A percentile compares a stretch with the other conserved stretches of the same genome.
phyloP scores from a whole-genome alignment of 1,284 basidiomycete species.

The Rhodofomes roseus region DNA sequence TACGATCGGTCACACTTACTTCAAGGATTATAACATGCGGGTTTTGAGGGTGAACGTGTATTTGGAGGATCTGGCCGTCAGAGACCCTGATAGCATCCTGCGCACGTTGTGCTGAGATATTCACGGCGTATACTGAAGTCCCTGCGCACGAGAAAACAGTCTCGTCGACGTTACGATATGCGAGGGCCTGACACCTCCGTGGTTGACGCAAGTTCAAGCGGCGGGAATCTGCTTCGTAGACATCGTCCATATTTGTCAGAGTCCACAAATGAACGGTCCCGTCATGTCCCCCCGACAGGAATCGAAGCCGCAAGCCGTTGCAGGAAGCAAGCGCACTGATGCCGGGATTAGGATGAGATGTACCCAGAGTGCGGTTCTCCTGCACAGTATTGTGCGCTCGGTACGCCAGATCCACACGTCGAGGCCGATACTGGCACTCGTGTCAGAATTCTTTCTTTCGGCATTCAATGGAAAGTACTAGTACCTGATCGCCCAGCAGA shows the following conservation, averaged over 20 bases:
- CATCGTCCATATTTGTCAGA: slow-evolving; percentile 12
- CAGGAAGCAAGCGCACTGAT: slow-evolving; percentile 37
- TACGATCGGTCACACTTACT: slow-evolving; percentile 30
- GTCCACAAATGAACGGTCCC: slow-evolving; percentile 38
- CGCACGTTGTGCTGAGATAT: slow-evolving; percentile 27
- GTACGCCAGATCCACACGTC: slow-evolving; percentile 26
- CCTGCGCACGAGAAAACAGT: slow-evolving; percentile 33
- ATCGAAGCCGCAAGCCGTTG: slow-evolving; percentile 30
- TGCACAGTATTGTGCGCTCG: slow-evolving; percentile 23
- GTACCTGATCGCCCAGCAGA: slow-evolving; percentile 26
- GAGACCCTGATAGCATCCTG: slow-evolving; percentile 31
- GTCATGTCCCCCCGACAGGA: slow-evolving; percentile 44
- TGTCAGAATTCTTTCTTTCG: neutral
- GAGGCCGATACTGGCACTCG: slow-evolving; percentile 11
- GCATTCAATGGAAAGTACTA: neutral
- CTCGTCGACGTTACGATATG: slow-evolving; percentile 29
- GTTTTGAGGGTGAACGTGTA: slow-evolving; percentile 43
- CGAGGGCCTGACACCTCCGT: slow-evolving; percentile 32
- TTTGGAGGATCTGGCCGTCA: slow-evolving; percentile 37
- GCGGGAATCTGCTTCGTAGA: slow-evolving; percentile 17
- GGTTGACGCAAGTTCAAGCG: slow-evolving; percentile 27
- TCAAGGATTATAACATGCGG: slow-evolving; percentile 43
- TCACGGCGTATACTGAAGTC: slow-evolving; percentile 30
- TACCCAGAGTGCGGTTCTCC: slow-evolving; percentile 17
- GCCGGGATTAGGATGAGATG: slow-evolving; percentile 28